These are phyloP conservation scores for Diospyros kaki DNA, from an alignment of 148 eudicot species.

Conservation along the genomic window DNA sequence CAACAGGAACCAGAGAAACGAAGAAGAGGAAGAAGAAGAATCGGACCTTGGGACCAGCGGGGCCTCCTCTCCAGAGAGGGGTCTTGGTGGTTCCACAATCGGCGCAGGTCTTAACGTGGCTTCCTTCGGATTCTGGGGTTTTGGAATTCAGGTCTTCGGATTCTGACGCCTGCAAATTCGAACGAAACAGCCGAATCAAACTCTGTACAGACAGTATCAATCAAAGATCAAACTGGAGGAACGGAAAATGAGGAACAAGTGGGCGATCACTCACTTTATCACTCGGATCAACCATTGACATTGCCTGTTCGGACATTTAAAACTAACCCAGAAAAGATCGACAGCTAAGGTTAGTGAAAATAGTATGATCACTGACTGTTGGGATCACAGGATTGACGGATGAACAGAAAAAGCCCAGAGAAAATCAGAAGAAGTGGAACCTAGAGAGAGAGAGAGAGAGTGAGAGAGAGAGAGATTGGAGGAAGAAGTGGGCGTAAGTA, in stretches of 20 bases:
- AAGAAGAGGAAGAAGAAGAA: background rate
- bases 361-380: background rate
- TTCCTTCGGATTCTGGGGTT: constrained; percentile 42
- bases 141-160: constrained; percentile 42
- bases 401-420: too few species aligned
- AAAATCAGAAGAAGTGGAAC: too few species aligned
- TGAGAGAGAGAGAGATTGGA: constrained; percentile 14
- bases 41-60: constrained; percentile 93
- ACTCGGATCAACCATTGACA: constrained; percentile 61
- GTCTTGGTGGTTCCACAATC: constrained; percentile 96
- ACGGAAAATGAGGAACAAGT: background rate
- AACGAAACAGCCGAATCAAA: background rate
- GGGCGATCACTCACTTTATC: constrained; percentile 66
- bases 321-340: constrained; percentile 30
- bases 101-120: constrained; percentile 54
- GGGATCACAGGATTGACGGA: too few species aligned
- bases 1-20: too few species aligned
- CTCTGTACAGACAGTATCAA: background rate
- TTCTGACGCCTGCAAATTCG: constrained; percentile 24
- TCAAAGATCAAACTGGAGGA: constrained; percentile 5
- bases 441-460: constrained; percentile 10
- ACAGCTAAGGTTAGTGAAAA: constrained; percentile 1
- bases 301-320: constrained; percentile 13
- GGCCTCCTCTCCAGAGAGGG: constrained; percentile 95
- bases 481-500: background rate